phyloP scores from a whole-genome alignment of 208 protist species.

The Phytomonas francai region DNA sequence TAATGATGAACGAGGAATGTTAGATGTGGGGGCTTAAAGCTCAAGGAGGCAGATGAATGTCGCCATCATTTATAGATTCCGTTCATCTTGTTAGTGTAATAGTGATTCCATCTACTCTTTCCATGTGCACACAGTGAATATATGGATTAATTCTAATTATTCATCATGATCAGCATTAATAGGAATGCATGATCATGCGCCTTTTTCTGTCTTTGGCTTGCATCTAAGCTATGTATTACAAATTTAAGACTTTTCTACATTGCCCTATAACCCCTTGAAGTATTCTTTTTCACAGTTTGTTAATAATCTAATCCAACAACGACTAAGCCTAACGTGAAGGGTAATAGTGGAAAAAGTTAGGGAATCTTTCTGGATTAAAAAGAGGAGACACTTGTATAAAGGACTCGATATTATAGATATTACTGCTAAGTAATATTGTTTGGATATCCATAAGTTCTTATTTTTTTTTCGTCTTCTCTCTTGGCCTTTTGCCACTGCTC shows the following conservation, averaged over 20 bases:
- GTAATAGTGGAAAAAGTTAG: slow-evolving; percentile 4
- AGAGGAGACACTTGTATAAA: slow-evolving; percentile 11
- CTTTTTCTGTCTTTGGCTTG: slow-evolving; percentile 16
- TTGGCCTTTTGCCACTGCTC: background rate
- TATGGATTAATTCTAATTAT: background rate
- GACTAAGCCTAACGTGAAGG: background rate
- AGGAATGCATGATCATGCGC: background rate
- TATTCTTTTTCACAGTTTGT: slow-evolving; percentile 7
- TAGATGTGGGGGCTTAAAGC: background rate
- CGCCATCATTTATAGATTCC: background rate
- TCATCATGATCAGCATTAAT: background rate
- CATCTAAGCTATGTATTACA: background rate
- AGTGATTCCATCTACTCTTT: background rate
- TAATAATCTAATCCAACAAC: slow-evolving; percentile 3
- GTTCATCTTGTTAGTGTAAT: background rate
- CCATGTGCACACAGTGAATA: background rate
- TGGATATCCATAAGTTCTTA: background rate
- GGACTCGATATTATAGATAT: slow-evolving; percentile 5
- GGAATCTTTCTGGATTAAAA: slow-evolving; percentile 1
- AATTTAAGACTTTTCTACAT: slow-evolving; percentile 3
- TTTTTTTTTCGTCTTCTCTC: slow-evolving; percentile 3
- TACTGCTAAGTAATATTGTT: slow-evolving; percentile 1
- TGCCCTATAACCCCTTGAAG: slow-evolving; percentile 5
- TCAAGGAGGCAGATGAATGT: background rate
- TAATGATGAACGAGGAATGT: background rate